Conservation (phyloP, 352 stramenopile species). For the Globisporangium spinosum region DNA sequence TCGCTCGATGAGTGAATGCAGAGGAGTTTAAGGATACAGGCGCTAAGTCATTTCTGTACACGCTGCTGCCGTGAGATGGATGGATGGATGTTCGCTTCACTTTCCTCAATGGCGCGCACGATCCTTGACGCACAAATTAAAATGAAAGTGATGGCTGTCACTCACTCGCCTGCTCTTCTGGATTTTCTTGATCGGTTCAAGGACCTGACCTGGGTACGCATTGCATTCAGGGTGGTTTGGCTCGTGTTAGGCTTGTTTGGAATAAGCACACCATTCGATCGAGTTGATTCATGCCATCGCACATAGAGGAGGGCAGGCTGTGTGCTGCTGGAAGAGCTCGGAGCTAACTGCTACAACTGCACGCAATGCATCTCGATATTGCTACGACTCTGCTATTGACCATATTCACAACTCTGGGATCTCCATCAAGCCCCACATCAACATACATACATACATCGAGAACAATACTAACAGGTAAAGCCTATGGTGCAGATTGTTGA, state of each 20-base stretch:
- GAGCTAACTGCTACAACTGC: no score
- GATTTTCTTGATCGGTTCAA: neutral
- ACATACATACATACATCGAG: no score
- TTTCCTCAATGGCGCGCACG: neutral
- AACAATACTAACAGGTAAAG: neutral
- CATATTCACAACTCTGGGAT: neutral
- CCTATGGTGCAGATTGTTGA: neutral
- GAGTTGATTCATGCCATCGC: no score
- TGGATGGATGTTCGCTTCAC: neutral
- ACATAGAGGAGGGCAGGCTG: no score
- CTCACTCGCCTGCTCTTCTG: neutral
- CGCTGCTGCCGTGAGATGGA: neutral
- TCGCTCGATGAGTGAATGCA: neutral
- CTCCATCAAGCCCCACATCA: neutral
- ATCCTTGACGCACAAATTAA: neutral
- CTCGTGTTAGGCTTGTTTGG: neutral
- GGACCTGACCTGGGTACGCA: neutral
- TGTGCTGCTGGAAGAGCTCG: no score
- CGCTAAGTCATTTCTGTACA: neutral
- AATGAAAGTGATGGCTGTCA: neutral
- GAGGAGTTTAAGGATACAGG: neutral
- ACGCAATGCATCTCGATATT: no score
- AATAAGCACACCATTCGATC: no score
- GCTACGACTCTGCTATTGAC: no score
- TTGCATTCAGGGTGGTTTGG: neutral